These are phyloP conservation scores for Globisporangium middletonii DNA, from an alignment of 352 stramenopile genomes.

Conservation along the genomic window DNA sequence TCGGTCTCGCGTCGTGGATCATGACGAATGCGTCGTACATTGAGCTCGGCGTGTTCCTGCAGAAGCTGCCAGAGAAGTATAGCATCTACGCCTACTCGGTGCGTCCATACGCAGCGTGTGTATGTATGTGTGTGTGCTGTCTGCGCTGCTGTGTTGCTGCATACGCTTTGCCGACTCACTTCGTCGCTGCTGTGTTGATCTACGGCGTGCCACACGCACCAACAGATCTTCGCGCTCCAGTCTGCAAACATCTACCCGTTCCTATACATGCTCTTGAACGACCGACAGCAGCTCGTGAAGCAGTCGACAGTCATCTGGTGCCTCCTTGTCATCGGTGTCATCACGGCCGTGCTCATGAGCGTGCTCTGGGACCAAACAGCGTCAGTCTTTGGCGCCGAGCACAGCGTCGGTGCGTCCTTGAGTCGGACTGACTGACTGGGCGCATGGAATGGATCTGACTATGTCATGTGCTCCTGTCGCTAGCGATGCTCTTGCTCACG, in stretches of 20 bases:
- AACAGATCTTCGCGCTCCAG: slow-evolving; percentile 60
- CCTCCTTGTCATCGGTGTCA: slow-evolving; percentile 37
- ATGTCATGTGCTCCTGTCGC: neutral
- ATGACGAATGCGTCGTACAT: slow-evolving; percentile 63
- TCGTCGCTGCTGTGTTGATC: no score
- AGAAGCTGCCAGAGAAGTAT: slow-evolving; percentile 52
- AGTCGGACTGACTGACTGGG: neutral
- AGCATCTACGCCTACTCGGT: slow-evolving; percentile 69
- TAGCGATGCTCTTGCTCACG: slow-evolving; percentile 56
- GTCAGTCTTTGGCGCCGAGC: slow-evolving; percentile 31
- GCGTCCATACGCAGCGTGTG: neutral
- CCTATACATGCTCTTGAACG: slow-evolving; percentile 62
- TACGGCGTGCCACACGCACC: no score
- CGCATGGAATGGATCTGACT: no score
- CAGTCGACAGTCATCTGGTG: slow-evolving; percentile 50
- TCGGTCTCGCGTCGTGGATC: slow-evolving; percentile 59
- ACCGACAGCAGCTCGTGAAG: slow-evolving; percentile 29
- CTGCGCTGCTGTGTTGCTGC: neutral
- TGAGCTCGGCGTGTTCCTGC: slow-evolving; percentile 51
- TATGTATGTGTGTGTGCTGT: neutral
- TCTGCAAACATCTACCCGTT: slow-evolving; percentile 66
- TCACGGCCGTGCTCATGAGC: slow-evolving; percentile 51
- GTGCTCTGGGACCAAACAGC: slow-evolving; percentile 46
- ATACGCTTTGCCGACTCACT: no score
- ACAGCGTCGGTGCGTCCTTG: slow-evolving; percentile 39